Conservation (phyloP, 768 basidiomycete species). For the Mrakia hoshinonis region DNA sequence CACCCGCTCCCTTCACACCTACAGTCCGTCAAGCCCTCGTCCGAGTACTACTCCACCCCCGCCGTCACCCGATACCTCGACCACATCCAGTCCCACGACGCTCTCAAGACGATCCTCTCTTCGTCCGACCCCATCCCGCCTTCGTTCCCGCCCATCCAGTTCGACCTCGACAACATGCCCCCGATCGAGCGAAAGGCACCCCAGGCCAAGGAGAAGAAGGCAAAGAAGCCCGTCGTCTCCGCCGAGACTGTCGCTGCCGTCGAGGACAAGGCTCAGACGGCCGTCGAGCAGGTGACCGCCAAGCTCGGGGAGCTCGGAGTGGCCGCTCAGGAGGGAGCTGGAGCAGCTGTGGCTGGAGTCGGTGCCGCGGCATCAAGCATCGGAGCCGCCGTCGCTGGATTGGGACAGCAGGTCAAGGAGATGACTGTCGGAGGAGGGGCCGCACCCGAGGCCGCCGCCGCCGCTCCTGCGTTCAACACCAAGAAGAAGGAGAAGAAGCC, state of each 20-base stretch:
- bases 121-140: conserved; percentile 10
- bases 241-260: conserved; percentile 32
- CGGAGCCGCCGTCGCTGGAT: conserved; percentile 18
- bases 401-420: conserved; percentile 12
- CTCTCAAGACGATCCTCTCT: conserved; percentile 39
- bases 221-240: conserved; percentile 31
- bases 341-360: neutral
- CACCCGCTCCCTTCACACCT: neutral
- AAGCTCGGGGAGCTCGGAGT: conserved; percentile 21
- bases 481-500: conserved; percentile 45
- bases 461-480: conserved; percentile 47
- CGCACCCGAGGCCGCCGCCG: conserved; percentile 37
- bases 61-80: conserved; percentile 88
- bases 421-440: conserved; percentile 9
- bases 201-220: conserved; percentile 56
- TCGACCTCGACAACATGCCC: conserved; percentile 26
- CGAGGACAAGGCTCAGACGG: conserved; percentile 25
- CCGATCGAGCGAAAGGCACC: conserved; percentile 35
- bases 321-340: conserved; percentile 5
- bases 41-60: conserved; percentile 70
- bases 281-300: no score
- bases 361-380: conserved; percentile 8
- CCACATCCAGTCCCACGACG: conserved; percentile 59
- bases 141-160: conserved; percentile 16
- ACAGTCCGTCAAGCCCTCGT: conserved; percentile 61